Percentiles rank a stretch among this genome's conserved stretches.
phyloP scores from a whole-genome alignment of 208 protist genomes.

The Leishmania tarentolae region DNA sequence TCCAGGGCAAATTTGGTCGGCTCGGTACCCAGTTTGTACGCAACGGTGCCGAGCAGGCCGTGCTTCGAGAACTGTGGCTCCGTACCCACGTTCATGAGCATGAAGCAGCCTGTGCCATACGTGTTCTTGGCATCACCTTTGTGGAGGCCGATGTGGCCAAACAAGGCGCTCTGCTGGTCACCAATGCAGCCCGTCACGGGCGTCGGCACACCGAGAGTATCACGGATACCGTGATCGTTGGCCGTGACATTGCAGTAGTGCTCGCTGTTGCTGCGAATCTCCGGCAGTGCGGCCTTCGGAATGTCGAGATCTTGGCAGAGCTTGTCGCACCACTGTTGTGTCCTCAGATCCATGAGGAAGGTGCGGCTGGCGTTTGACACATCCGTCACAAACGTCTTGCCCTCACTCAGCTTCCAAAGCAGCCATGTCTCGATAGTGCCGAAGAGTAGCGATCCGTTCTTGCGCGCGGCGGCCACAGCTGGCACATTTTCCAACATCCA shows the following conservation, averaged over 20 bases:
- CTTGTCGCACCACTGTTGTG: constrained; percentile 92
- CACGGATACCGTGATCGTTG: constrained; percentile 35
- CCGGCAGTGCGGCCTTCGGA: constrained; percentile 85
- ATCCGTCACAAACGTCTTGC: constrained; percentile 93
- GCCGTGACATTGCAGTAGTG: constrained; percentile 45
- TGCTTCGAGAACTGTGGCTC: constrained; percentile 75
- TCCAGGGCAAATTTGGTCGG: constrained; percentile 81
- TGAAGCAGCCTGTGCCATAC: constrained; percentile 98
- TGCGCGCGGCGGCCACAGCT: constrained; percentile 71
- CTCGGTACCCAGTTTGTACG: constrained; percentile 89
- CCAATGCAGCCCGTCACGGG: constrained; percentile 92
- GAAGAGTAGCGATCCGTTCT: constrained; percentile 80
- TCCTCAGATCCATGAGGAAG: constrained; percentile 97
- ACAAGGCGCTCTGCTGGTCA: constrained; percentile 97
- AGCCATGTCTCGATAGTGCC: constrained; percentile 98
- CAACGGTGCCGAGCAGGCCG: constrained; percentile 96
- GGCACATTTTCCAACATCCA: constrained; percentile 97
- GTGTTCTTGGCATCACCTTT: constrained; percentile 96
- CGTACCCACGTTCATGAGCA: constrained; percentile 97
- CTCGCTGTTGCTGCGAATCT: constrained; percentile 91
- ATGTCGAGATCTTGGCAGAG: constrained; percentile 86
- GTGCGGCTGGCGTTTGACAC: constrained; percentile 98
- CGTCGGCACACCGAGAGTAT: constrained; percentile 37
- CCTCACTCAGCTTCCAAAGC: constrained; percentile 94
- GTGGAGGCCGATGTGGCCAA: constrained; percentile 95